These are phyloP conservation scores for Hypoxylon lenormandii DNA, from an alignment of 495 filamentous ascomycete species.

Conservation along the genomic window DNA sequence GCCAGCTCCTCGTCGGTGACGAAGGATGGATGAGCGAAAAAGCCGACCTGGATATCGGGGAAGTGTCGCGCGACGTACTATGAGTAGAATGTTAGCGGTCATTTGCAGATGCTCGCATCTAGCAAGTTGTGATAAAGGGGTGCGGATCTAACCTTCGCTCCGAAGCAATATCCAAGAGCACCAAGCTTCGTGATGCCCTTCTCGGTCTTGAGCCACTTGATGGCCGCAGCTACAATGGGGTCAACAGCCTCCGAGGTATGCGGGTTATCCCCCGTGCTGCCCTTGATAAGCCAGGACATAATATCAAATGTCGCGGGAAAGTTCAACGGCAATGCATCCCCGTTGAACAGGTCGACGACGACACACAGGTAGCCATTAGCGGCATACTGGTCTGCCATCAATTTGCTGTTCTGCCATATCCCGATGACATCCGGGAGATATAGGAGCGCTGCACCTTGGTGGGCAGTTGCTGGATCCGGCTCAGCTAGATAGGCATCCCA, in stretches of 20 bases:
- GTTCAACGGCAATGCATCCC: slow-evolving; percentile 71
- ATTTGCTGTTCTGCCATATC: slow-evolving; percentile 78
- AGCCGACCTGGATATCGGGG: slow-evolving; percentile 69
- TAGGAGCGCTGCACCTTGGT: slow-evolving; percentile 64
- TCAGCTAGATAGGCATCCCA: slow-evolving; percentile 62
- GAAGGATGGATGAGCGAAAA: slow-evolving; percentile 78
- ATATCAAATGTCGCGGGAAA: slow-evolving; percentile 68
- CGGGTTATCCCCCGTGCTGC: slow-evolving; percentile 60
- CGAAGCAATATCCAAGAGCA: slow-evolving; percentile 81
- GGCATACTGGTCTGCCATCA: slow-evolving; percentile 84
- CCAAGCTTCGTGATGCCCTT: slow-evolving; percentile 73
- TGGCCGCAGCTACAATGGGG: slow-evolving; percentile 58
- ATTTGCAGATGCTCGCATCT: background rate
- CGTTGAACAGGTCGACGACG: slow-evolving; percentile 80
- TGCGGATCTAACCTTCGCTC: slow-evolving; percentile 61
- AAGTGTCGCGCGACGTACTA: slow-evolving; percentile 60
- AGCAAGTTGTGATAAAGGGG: slow-evolving; percentile 12
- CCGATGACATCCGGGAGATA: slow-evolving; percentile 74
- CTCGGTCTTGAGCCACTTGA: slow-evolving; percentile 61
- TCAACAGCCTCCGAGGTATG: slow-evolving; percentile 69
- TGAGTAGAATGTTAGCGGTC: background rate
- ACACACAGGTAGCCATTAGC: slow-evolving; percentile 81
- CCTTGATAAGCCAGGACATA: slow-evolving; percentile 66
- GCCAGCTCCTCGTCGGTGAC: slow-evolving; percentile 78
- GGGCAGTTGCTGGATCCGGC: slow-evolving; percentile 55